phyloP scores from a whole-genome alignment of 306 rosid species.

The Benincasa hispida region DNA sequence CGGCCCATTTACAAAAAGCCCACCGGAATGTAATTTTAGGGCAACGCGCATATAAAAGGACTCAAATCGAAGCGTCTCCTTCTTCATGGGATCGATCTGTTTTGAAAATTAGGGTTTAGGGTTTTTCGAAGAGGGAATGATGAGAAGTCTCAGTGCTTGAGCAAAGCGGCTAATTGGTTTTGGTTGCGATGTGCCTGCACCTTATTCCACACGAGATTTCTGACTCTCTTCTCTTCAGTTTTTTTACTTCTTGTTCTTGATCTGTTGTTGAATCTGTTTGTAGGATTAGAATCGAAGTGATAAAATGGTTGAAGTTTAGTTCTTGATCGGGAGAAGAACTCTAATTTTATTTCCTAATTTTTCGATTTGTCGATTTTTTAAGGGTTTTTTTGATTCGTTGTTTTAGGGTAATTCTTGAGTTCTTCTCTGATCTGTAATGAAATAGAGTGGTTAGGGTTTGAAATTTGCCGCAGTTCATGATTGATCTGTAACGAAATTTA shows the following conservation, averaged over 20 bases:
- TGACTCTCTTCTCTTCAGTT: background rate
- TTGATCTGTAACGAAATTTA: too few species aligned
- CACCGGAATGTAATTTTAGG: background rate
- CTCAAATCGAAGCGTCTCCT: background rate
- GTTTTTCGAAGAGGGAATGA: background rate
- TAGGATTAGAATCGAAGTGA: background rate
- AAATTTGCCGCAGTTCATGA: too few species aligned
- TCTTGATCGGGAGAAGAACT: too few species aligned
- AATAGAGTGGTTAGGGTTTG: too few species aligned
- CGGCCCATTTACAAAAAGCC: background rate
- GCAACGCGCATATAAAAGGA: background rate
- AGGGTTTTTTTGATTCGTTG: too few species aligned
- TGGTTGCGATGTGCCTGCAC: conserved; percentile 7
- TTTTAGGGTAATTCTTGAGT: too few species aligned
- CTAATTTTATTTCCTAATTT: too few species aligned
- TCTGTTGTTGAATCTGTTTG: background rate
- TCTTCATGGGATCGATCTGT: background rate
- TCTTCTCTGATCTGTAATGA: too few species aligned
- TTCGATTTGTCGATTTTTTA: too few species aligned
- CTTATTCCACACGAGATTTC: conserved; percentile 8
- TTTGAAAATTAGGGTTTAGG: background rate
- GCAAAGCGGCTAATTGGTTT: background rate
- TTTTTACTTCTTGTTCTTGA: background rate
- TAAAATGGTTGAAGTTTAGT: background rate
- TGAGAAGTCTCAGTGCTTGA: background rate